Evolutionary conservation across 2,329 filamentous ascomycete species (phyloP).

Genomic region (Cyphellophora europaea): DNA sequence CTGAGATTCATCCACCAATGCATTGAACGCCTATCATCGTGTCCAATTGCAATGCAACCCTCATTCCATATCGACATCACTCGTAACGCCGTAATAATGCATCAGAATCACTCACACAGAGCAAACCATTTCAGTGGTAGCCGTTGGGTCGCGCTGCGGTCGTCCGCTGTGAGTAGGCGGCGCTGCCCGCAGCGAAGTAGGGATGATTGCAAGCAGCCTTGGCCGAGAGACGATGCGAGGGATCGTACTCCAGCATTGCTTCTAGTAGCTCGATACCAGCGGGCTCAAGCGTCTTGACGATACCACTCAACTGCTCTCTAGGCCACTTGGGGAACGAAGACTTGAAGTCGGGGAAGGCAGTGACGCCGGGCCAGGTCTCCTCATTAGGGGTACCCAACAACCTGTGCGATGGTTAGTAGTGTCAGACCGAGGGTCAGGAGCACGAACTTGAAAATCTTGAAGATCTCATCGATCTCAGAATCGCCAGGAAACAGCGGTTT

Average conservation of each 20-base stretch:
- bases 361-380: conserved; percentile 77
- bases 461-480: conserved; percentile 88
- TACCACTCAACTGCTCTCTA: conserved; percentile 54
- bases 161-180: conserved; percentile 36
- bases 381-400: conserved; percentile 77
- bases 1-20: too few species aligned
- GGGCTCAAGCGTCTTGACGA: conserved; percentile 67
- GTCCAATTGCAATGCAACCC: too few species aligned
- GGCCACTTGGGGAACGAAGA: conserved; percentile 85
- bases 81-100: not conserved
- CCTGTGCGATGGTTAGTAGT: conserved; percentile 30
- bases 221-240: conserved; percentile 75
- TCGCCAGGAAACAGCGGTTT: conserved; percentile 90
- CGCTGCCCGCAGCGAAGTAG: conserved; percentile 58
- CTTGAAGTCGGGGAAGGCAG: conserved; percentile 93
- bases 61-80: conserved; percentile 1
- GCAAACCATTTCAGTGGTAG: conserved; percentile 24
- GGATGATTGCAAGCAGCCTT: conserved; percentile 79
- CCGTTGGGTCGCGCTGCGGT: conserved; percentile 22
- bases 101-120: not conserved
- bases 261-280: conserved; percentile 43
- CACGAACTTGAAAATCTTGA: conserved; percentile 79
- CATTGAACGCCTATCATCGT: too few species aligned
- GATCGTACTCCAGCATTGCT: conserved; percentile 74
- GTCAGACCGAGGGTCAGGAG: conserved; percentile 1